phyloP scores from a whole-genome alignment of 2,329 filamentous ascomycete genomes.

The Xenosphaeropsis pyriputrescens region DNA sequence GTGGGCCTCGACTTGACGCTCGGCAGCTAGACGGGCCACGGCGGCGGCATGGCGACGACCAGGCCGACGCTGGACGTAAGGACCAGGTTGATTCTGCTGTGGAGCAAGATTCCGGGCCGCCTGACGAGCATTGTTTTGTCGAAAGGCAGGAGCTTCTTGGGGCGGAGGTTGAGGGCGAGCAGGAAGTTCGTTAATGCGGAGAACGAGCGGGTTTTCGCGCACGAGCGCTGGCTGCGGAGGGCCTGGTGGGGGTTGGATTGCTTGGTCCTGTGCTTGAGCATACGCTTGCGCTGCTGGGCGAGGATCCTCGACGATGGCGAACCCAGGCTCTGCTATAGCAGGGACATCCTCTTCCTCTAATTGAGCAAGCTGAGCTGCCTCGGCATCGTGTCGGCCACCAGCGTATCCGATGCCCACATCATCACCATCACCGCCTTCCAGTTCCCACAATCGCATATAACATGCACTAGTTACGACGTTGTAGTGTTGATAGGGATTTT shows the following conservation, averaged over 20 bases:
- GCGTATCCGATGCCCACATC: conserved; percentile 14
- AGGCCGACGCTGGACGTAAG: background rate
- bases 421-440: conserved; percentile 63
- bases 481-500: conserved; percentile 81
- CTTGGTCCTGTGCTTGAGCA: background rate
- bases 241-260: background rate
- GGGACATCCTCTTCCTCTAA: background rate
- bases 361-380: background rate
- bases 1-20: background rate
- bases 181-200: conserved; percentile 16
- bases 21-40: background rate
- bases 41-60: background rate
- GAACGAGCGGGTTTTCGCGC: conserved; percentile 17
- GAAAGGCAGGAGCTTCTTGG: conserved; percentile 3
- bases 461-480: conserved; percentile 58
- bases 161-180: conserved; percentile 4
- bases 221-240: conserved; percentile 4
- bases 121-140: too few species aligned
- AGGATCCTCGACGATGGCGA: background rate
- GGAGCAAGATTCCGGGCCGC: conserved; percentile 7
- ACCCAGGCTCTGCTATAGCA: background rate
- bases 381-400: conserved; percentile 4
- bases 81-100: conserved; percentile 4
- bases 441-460: conserved; percentile 79
- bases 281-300: background rate